Conservation (phyloP, 257 asterid genomes). For the Nicotiana otophora region DNA sequence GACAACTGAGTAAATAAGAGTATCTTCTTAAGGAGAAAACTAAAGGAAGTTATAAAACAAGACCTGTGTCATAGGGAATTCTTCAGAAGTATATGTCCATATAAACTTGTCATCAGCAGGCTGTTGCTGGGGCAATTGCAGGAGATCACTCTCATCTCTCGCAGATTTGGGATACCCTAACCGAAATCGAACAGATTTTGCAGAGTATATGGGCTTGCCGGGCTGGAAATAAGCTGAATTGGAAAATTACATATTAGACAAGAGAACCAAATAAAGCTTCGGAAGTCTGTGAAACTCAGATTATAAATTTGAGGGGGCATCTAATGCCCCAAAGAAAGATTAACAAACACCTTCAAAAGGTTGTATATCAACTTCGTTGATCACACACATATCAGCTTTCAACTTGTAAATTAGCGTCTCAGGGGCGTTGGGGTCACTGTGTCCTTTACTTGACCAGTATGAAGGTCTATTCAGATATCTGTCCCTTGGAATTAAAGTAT, state of each 20-base stretch:
- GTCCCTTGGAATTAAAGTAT: constrained; percentile 66
- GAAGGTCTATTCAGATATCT: constrained; percentile 44
- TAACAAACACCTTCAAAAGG: constrained; percentile 69
- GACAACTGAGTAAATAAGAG: background rate
- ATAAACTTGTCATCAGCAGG: constrained; percentile 64
- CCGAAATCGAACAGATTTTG: constrained; percentile 60
- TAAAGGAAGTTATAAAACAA: background rate
- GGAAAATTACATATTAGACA: background rate
- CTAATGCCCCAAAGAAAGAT: background rate
- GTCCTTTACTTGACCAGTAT: constrained; percentile 92
- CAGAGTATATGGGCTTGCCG: constrained; percentile 64
- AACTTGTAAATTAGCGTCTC: constrained; percentile 72
- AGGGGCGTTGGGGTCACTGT: constrained; percentile 55
- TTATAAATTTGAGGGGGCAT: background rate
- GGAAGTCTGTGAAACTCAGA: background rate
- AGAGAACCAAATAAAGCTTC: background rate
- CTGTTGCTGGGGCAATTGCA: constrained; percentile 32
- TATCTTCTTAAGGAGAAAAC: background rate
- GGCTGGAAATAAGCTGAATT: constrained; percentile 64
- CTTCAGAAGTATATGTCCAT: constrained; percentile 79
- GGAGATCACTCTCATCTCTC: constrained; percentile 20
- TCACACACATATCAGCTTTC: constrained; percentile 52
- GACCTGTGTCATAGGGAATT: constrained; percentile 73
- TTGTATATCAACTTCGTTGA: constrained; percentile 61
- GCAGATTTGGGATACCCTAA: constrained; percentile 54